Evolutionary conservation across 495 filamentous ascomycete species (phyloP).

Genomic region (Talaromyces wortmannii): DNA sequence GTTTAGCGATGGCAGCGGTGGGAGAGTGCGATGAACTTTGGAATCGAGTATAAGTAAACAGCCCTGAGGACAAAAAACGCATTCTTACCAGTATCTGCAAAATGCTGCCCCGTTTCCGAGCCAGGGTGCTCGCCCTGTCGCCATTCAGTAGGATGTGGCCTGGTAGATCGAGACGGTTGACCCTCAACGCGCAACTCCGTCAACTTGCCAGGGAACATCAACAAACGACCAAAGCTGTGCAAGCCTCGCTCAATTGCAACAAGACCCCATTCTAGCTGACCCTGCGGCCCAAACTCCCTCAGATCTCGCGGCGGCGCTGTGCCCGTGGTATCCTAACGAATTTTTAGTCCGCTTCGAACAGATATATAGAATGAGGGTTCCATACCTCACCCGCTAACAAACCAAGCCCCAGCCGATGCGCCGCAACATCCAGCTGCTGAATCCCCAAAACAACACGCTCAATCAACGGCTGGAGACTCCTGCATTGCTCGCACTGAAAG

Average conservation of each 20-base stretch:
- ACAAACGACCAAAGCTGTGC: not conserved
- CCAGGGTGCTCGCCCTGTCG: not conserved
- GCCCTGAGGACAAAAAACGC: not conserved
- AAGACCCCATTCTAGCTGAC: not conserved
- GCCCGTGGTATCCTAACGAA: no score
- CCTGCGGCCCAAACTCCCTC: not conserved
- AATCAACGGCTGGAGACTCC: not conserved
- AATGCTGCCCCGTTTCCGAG: not conserved
- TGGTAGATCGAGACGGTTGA: not conserved
- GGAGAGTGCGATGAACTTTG: not conserved
- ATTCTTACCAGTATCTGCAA: not conserved
- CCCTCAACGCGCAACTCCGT: not conserved
- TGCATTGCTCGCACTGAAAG: not conserved
- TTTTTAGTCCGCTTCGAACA: not conserved
- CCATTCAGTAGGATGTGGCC: not conserved
- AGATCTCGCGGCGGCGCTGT: not conserved
- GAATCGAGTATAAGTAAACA: no score
- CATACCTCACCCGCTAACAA: not conserved
- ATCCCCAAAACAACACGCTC: not conserved
- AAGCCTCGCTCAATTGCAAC: not conserved
- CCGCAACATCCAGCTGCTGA: not conserved
- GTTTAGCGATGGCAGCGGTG: not conserved
- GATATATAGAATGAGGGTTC: not conserved
- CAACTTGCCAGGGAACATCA: not conserved
- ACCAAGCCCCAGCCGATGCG: not conserved